phyloP scores from a whole-genome alignment of 2,329 filamentous ascomycete species.

The Knoxdaviesia capensis region DNA sequence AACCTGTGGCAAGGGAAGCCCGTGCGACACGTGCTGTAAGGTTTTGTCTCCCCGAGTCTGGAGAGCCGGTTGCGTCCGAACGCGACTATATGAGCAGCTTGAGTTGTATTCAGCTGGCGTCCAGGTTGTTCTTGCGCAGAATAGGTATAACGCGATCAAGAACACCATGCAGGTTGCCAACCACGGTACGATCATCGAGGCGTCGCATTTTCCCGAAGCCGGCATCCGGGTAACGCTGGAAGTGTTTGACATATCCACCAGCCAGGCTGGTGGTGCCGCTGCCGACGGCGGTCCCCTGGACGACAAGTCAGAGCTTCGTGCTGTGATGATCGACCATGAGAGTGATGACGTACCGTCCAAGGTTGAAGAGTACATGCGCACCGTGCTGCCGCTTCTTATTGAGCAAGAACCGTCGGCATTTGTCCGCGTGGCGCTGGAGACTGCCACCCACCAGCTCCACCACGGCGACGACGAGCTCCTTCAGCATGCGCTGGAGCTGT shows the following conservation, averaged over 20 bases:
- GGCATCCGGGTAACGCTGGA: slow-evolving; percentile 10
- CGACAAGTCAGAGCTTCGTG: slow-evolving; percentile 13
- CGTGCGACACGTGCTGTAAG: slow-evolving; percentile 42
- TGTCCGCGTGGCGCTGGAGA: slow-evolving; percentile 35
- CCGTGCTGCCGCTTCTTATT: slow-evolving; percentile 35
- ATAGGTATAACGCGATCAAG: slow-evolving; percentile 34
- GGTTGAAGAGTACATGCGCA: slow-evolving; percentile 39
- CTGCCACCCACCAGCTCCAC: slow-evolving; percentile 23
- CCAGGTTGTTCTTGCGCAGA: slow-evolving; percentile 40
- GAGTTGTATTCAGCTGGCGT: slow-evolving; percentile 44
- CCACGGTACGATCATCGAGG: slow-evolving; percentile 30
- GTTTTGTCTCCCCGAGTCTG: slow-evolving; percentile 44
- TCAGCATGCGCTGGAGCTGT: slow-evolving; percentile 38
- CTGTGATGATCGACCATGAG: slow-evolving; percentile 39
- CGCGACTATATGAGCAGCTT: slow-evolving; percentile 38
- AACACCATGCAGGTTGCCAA: slow-evolving; percentile 25
- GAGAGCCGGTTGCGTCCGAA: slow-evolving; percentile 42
- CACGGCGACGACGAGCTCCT: slow-evolving; percentile 33
- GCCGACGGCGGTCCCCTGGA: slow-evolving; percentile 13
- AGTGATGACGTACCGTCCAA: slow-evolving; percentile 38
- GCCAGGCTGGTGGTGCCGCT: slow-evolving; percentile 10
- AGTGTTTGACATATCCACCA: slow-evolving; percentile 12
- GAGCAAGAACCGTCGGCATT: slow-evolving; percentile 38
- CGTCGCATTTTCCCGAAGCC: slow-evolving; percentile 35
- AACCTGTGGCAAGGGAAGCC: slow-evolving; percentile 42